Base-by-base conservation (phyloP, 2,329 filamentous ascomycete species). In the Tolypocladium amazonense region DNA sequence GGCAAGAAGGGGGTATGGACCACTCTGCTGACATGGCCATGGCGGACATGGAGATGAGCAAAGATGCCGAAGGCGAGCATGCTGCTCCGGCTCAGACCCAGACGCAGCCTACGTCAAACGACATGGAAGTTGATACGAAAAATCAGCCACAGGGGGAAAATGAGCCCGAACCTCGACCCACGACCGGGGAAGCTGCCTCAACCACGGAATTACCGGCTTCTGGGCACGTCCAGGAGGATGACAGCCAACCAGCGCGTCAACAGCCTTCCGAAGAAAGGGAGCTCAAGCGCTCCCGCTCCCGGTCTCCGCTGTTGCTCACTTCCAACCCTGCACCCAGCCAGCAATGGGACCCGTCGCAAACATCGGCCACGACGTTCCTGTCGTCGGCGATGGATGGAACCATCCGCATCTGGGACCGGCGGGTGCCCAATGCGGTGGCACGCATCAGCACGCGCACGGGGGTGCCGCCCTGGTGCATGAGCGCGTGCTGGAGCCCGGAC, bases 391-490 rank as follows among this genome's bases (percentile, higher is more conserved):
- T 93, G 11, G 89, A 97, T 74, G 92, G 93, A 58, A 87, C 87
- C 0, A 79, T 99, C 53, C 88, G 92, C n/a, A 86, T 99, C 65
- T 99, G 94, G 93, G 96, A 99, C 69, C 80, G 88, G 3, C 86
- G 94, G 25, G 84, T 89, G 63, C 83, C 83, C 1, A 82, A 88
- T 41, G 88, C 93, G 0, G 81, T 96, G 1, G 92, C 94, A 3
- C 85, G 87, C 35, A 93, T 97, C 60, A 79, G 81, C 1, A 90
- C 89, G 23, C 80, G 86, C 14, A 83, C 85, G 14, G 86, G 86
- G 23, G 89, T 91, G 0, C 93, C 94, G 1, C 94, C 93, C 0
- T 99, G 93, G 93, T 97, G 93, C 73, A 97, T 96, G 86, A 92
- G 90, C 65, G 91, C 92, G 0, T 96, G 92, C 76, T 99, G 94